Conservation (phyloP, 2,329 filamentous ascomycete genomes). For the Curvularia verruculosa region DNA sequence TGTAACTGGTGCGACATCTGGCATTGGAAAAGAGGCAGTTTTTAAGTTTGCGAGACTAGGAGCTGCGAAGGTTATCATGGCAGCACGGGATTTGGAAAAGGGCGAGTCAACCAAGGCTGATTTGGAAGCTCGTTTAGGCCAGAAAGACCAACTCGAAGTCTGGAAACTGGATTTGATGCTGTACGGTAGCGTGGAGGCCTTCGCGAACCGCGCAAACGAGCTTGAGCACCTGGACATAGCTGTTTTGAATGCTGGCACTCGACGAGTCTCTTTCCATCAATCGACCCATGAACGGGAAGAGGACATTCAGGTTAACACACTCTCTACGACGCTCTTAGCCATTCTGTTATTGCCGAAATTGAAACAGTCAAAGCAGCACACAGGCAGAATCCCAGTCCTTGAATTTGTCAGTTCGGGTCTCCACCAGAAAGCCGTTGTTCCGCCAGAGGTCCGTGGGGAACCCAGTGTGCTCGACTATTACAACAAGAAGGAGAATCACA, state of each 20-base stretch:
- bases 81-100: conserved; percentile 45
- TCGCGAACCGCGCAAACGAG: conserved; percentile 35
- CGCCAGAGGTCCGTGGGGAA: conserved; percentile 25
- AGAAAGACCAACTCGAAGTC: conserved; percentile 41
- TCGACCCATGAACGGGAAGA: conserved; percentile 49
- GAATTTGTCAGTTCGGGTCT: conserved; percentile 45
- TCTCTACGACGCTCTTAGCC: conserved; percentile 62
- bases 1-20: conserved; percentile 52
- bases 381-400: conserved; percentile 35
- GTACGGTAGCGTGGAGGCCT: conserved; percentile 42
- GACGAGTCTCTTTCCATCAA: conserved; percentile 28
- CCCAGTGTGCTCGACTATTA: conserved; percentile 39
- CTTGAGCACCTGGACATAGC: conserved; percentile 47
- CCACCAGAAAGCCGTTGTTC: conserved; percentile 35
- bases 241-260: conserved; percentile 50
- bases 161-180: conserved; percentile 48
- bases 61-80: conserved; percentile 48
- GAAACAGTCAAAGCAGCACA: conserved; percentile 31
- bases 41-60: conserved; percentile 47
- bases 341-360: conserved; percentile 56
- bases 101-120: conserved; percentile 42
- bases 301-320: conserved; percentile 63
- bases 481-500: conserved; percentile 39
- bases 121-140: conserved; percentile 36
- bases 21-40: conserved; percentile 49